Conservation (phyloP, 2,329 filamentous ascomycete species). For the Blastomyces silverae region DNA sequence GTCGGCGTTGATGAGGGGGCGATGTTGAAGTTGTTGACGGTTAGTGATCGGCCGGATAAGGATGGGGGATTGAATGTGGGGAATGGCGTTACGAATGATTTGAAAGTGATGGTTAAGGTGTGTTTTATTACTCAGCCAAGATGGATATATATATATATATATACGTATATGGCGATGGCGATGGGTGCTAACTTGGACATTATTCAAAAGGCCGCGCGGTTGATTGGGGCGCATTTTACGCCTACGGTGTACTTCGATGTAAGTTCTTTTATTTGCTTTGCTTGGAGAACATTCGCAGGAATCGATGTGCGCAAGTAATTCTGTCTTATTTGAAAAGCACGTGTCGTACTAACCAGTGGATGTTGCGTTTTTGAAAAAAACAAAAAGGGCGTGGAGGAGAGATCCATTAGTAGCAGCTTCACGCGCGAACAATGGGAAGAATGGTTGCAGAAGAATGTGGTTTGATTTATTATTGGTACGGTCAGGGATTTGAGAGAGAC, state of each 20-base stretch:
- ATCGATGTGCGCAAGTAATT: neutral
- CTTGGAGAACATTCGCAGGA: neutral
- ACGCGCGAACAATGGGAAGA: slow-evolving; percentile 74
- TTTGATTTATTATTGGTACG: slow-evolving; percentile 31
- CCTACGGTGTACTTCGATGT: slow-evolving; percentile 83
- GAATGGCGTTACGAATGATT: slow-evolving; percentile 74
- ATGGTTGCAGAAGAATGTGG: slow-evolving; percentile 64
- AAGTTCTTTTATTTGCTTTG: slow-evolving; percentile 11
- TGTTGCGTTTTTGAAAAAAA: neutral
- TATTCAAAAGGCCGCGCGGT: slow-evolving; percentile 33
- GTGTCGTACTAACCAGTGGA: neutral
- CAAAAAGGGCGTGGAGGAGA: slow-evolving; percentile 60
- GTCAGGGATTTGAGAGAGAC: neutral
- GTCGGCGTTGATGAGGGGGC: slow-evolving; percentile 64
- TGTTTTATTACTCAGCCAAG: slow-evolving; percentile 15
- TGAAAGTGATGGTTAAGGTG: slow-evolving; percentile 77
- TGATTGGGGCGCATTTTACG: slow-evolving; percentile 80
- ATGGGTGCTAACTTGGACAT: slow-evolving; percentile 3
- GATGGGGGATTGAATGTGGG: slow-evolving; percentile 58
- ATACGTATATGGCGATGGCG: neutral
- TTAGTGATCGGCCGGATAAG: slow-evolving; percentile 50
- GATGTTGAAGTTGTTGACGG: slow-evolving; percentile 61
- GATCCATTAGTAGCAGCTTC: slow-evolving; percentile 72
- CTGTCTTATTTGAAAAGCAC: neutral
- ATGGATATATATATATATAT: neutral